These are phyloP conservation scores for Ceratocystis huliohia DNA, from an alignment of 2,329 filamentous ascomycete genomes.

Conservation along the genomic window DNA sequence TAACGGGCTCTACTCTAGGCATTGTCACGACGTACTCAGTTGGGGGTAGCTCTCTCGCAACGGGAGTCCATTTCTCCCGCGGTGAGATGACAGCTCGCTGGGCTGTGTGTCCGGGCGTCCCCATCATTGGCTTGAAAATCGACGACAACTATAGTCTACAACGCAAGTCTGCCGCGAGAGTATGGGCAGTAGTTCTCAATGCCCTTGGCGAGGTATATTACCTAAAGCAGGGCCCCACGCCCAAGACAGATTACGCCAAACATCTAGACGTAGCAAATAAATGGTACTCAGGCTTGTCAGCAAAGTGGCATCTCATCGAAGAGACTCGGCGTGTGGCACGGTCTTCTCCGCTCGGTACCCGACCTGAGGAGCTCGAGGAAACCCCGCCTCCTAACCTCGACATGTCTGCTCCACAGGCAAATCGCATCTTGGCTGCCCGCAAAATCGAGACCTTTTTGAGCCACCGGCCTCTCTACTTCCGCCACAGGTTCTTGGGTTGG, in stretches of 20 bases:
- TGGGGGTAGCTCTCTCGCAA: conserved; percentile 36
- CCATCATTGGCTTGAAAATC: conserved; percentile 69
- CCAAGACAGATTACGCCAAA: conserved; percentile 37
- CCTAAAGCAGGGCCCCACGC: conserved; percentile 55
- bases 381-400: conserved; percentile 10
- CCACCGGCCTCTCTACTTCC: conserved; percentile 65
- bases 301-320: conserved; percentile 71
- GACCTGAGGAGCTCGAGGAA: conserved; percentile 39
- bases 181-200: conserved; percentile 91
- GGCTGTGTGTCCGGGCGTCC: conserved; percentile 84
- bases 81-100: conserved; percentile 79
- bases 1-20: conserved; percentile 73
- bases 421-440: conserved; percentile 61
- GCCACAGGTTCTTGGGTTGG: conserved; percentile 69
- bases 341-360: conserved; percentile 59
- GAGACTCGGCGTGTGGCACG: conserved; percentile 58
- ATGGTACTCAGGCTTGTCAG: conserved; percentile 68
- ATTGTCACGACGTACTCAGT: conserved; percentile 73
- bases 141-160: conserved; percentile 70
- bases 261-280: conserved; percentile 50
- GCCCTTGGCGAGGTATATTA: conserved; percentile 87
- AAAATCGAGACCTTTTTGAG: conserved; percentile 68
- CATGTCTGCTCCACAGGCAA: conserved; percentile 41
- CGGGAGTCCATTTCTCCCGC: conserved; percentile 47
- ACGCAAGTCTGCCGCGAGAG: conserved; percentile 54